Percentiles rank a stretch among this genome's conserved stretches.
These are phyloP conservation scores for Euphorbia lathyris DNA, from an alignment of 345 rosid species.

Conservation along the genomic window DNA sequence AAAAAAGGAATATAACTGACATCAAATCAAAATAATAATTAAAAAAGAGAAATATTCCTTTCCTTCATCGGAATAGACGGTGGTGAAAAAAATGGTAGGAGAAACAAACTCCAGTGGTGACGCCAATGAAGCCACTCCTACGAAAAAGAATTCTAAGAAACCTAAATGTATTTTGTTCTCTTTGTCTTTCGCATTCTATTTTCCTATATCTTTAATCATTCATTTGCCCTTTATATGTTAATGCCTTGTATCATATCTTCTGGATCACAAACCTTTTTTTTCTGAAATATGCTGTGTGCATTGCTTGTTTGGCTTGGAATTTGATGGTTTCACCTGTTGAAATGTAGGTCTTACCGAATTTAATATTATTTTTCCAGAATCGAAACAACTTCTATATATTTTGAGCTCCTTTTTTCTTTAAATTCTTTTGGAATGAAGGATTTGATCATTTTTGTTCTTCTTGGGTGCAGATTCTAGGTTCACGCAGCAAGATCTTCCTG, in stretches of 20 bases:
- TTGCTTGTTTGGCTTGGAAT: background rate
- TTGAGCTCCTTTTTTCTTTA: background rate
- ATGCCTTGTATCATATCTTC: background rate
- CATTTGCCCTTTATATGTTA: background rate
- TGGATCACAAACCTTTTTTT: background rate
- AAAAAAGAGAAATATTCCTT: background rate
- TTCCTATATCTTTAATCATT: background rate
- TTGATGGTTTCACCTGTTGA: background rate
- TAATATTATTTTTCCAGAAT: background rate
- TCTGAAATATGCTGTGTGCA: background rate
- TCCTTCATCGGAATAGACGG: background rate
- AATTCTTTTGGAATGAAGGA: background rate
- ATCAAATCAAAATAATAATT: background rate
- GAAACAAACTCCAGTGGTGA: conserved; percentile 12
- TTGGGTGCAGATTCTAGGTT: conserved; percentile 31
- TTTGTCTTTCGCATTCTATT: background rate
- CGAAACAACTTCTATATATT: background rate
- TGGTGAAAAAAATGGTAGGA: conserved; percentile 3
- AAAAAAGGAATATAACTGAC: background rate
- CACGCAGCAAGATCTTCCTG: conserved; percentile 37
- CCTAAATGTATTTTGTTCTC: conserved; percentile 17
- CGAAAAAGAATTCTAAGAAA: conserved; percentile 12
- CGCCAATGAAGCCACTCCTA: conserved; percentile 2
- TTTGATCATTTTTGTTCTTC: background rate
- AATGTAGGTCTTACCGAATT: background rate